Percentiles rank a stretch among this genome's conserved stretches.
Evolutionary conservation across 2,329 filamentous ascomycete genomes (phyloP).

Genomic region (Fusarium multiceps): DNA sequence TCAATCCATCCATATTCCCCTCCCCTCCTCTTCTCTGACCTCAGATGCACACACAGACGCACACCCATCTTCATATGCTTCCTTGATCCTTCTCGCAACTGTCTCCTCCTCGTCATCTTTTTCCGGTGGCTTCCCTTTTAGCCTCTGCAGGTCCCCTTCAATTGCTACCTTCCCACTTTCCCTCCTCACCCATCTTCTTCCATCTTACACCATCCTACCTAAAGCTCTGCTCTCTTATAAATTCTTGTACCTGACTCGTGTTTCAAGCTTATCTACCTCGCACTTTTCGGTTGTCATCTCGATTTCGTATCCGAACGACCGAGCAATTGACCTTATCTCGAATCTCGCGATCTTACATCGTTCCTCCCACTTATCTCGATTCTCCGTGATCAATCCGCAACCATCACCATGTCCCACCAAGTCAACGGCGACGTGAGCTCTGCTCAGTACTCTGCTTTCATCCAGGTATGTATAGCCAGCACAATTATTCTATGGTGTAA

Average conservation of each 20-base stretch:
- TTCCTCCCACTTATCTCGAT: too few relatives aligned
- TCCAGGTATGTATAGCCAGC: conserved; percentile 51
- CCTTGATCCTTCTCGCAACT: background rate
- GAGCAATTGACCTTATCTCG: conserved; percentile 23
- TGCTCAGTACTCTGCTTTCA: conserved; percentile 60
- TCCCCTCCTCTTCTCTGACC: conserved; percentile 14
- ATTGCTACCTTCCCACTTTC: conserved; percentile 35
- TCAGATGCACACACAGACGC: conserved; percentile 14
- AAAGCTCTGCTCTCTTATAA: conserved; percentile 2
- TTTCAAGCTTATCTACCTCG: conserved; percentile 16
- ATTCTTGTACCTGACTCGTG: conserved; percentile 15
- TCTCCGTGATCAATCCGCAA: conserved; percentile 12
- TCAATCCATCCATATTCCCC: background rate
- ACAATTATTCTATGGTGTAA: background rate
- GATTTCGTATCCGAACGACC: conserved; percentile 7
- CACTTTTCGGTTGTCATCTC: conserved; percentile 25
- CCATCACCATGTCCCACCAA: conserved; percentile 55
- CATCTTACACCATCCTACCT: conserved; percentile 16
- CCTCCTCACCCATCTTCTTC: conserved; percentile 13
- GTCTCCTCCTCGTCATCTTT: conserved; percentile 24
- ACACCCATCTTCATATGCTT: conserved; percentile 10
- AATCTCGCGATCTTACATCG: conserved; percentile 6
- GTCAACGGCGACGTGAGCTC: conserved; percentile 64
- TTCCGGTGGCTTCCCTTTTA: conserved; percentile 31
- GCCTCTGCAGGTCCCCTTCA: conserved; percentile 40